phyloP scores from a whole-genome alignment of 228 moss, liverwort and hornwort species.

The Sphagnum fallax region DNA sequence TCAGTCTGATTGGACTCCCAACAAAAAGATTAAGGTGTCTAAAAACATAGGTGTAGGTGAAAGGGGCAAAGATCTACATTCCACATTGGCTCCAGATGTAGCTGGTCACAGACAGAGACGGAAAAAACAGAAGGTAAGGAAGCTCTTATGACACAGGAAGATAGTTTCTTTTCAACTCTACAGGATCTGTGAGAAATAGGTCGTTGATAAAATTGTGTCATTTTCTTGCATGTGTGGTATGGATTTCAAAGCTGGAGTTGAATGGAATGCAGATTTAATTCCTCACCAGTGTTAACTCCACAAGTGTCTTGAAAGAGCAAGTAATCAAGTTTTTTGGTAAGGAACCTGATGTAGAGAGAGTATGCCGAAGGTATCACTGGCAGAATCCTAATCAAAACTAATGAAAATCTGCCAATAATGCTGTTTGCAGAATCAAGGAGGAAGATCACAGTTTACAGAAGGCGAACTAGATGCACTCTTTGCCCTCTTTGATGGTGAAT shows the following conservation, averaged over 20 bases:
- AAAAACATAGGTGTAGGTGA: conserved; percentile 17
- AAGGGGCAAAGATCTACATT: conserved; percentile 12
- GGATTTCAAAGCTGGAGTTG: not conserved
- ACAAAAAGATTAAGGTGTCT: conserved; percentile 14
- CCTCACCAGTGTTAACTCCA: not conserved
- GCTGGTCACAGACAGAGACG: conserved; percentile 8
- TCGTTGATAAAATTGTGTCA: not conserved
- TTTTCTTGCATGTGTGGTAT: not conserved
- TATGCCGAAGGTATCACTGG: no score
- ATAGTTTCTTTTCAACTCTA: not conserved
- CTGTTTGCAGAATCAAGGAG: conserved; percentile 20
- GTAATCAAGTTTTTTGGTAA: no score
- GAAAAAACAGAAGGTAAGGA: conserved; percentile 41
- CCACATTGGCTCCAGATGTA: conserved; percentile 14
- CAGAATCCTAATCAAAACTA: no score
- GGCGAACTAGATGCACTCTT: conserved; percentile 46
- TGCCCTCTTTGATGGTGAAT: conserved; percentile 43
- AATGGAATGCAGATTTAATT: conserved; percentile 1
- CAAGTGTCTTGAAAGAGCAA: not conserved
- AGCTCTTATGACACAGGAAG: not conserved
- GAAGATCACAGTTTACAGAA: conserved; percentile 31
- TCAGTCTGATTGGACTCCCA: conserved; percentile 13
- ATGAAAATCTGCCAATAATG: no score
- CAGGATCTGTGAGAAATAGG: not conserved
- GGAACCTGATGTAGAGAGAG: no score